Percentiles rank a stretch among this genome's conserved stretches.
Conservation (phyloP, 768 basidiomycete species). For the Suillus decipiens region DNA sequence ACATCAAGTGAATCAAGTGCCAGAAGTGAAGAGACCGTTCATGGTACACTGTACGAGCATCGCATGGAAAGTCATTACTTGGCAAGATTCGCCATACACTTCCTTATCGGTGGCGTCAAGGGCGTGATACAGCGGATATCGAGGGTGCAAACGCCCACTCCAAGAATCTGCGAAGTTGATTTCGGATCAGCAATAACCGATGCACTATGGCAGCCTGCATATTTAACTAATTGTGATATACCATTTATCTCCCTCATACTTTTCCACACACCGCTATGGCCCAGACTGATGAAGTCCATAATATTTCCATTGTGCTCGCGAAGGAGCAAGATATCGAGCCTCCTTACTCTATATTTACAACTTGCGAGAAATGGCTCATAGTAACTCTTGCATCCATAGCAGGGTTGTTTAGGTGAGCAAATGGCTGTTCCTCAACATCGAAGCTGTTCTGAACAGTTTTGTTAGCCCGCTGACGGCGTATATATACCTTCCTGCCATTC, state of each 20-base stretch:
- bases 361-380: slow-evolving; percentile 63
- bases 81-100: slow-evolving; percentile 4
- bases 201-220: background rate
- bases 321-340: background rate
- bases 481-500: slow-evolving; percentile 78
- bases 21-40: background rate
- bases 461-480: slow-evolving; percentile 65
- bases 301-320: background rate
- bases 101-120: background rate
- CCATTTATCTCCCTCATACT: background rate
- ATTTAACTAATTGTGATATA: background rate
- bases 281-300: background rate
- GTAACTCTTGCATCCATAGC: slow-evolving; percentile 56
- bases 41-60: background rate
- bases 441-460: background rate
- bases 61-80: background rate
- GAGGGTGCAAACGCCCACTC: background rate
- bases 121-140: background rate
- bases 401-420: slow-evolving; percentile 56
- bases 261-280: background rate
- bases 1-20: background rate
- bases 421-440: too few species aligned
- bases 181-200: background rate
- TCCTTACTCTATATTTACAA: slow-evolving; percentile 48
- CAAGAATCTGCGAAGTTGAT: background rate